Percentiles rank a stretch among this genome's conserved stretches.
phyloP scores from a whole-genome alignment of 371 early-diverging fungal species.

The Apophysomyces variabilis region DNA sequence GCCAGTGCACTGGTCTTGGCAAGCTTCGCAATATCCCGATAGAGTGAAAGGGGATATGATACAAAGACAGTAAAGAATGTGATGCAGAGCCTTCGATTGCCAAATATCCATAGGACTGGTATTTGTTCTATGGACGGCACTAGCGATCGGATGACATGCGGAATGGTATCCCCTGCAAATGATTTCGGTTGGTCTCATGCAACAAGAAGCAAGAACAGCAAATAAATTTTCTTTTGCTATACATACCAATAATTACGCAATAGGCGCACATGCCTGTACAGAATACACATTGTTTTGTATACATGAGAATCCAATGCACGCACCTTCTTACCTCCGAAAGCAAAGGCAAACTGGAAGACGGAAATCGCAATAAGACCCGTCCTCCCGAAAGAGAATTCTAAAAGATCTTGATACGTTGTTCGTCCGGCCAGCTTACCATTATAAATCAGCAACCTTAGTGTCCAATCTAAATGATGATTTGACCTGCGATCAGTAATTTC shows the following conservation, averaged over 20 bases:
- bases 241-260: slow-evolving; percentile 74
- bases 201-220: slow-evolving; percentile 1
- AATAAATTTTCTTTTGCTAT: neutral
- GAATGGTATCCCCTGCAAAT: slow-evolving; percentile 74
- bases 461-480: slow-evolving; percentile 63
- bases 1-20: slow-evolving; percentile 83
- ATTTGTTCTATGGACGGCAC: slow-evolving; percentile 60
- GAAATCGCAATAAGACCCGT: slow-evolving; percentile 73
- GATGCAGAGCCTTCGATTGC: slow-evolving; percentile 62
- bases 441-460: slow-evolving; percentile 70
- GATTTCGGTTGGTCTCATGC: slow-evolving; percentile 2
- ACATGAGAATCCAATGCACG: neutral
- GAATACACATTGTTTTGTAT: slow-evolving; percentile 4
- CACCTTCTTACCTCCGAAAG: slow-evolving; percentile 71
- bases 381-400: slow-evolving; percentile 77
- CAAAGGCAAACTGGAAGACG: slow-evolving; percentile 81
- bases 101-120: slow-evolving; percentile 58
- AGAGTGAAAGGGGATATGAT: slow-evolving; percentile 77
- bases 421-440: slow-evolving; percentile 75
- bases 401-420: slow-evolving; percentile 76
- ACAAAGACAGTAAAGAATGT: slow-evolving; percentile 69
- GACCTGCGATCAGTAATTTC: neutral
- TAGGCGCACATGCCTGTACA: slow-evolving; percentile 75
- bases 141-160: slow-evolving; percentile 71
- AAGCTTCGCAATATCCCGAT: slow-evolving; percentile 80